phyloP scores from a whole-genome alignment of 2,329 filamentous ascomycete genomes.

The Sarocladiaceae sp. region DNA sequence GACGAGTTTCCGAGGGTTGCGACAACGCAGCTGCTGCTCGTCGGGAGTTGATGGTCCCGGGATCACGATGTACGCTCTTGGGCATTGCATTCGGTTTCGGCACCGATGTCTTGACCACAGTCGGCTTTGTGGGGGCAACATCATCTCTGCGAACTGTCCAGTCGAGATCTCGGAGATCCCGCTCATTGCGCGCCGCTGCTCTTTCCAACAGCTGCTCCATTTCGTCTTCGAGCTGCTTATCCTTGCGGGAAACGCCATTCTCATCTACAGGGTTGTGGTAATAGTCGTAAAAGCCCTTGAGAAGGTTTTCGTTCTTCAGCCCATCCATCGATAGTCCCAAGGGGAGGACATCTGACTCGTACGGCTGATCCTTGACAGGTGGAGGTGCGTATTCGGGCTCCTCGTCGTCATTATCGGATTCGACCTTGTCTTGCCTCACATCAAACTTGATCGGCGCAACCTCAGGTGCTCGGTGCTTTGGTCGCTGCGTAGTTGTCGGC shows the following conservation, averaged over 20 bases:
- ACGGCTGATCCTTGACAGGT: constrained; percentile 52
- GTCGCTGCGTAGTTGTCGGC: constrained; percentile 52
- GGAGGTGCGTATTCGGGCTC: constrained; percentile 91
- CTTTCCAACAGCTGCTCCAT: constrained; percentile 45
- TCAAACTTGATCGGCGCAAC: constrained; percentile 55
- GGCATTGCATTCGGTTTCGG: not conserved
- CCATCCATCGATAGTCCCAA: constrained; percentile 50
- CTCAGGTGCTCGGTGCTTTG: constrained; percentile 34
- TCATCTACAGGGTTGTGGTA: constrained; percentile 61
- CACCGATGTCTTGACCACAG: not conserved
- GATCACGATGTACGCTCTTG: constrained; percentile 9
- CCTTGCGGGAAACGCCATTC: constrained; percentile 56
- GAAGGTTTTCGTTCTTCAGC: constrained; percentile 50
- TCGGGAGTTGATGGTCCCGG: constrained; percentile 33
- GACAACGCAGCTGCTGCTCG: constrained; percentile 48
- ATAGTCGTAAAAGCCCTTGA: constrained; percentile 55
- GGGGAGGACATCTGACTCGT: constrained; percentile 64
- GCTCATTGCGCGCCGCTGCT: constrained; percentile 61
- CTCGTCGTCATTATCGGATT: constrained; percentile 47
- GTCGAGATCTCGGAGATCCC: constrained; percentile 56
- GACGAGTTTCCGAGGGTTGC: constrained; percentile 22
- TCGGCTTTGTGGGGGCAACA: not conserved
- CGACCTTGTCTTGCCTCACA: constrained; percentile 48
- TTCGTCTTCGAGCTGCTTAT: constrained; percentile 53
- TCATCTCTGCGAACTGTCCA: constrained; percentile 33